phyloP scores from a whole-genome alignment of 495 filamentous ascomycete species.

The Aspergillus sclerotiicarbonarius region DNA sequence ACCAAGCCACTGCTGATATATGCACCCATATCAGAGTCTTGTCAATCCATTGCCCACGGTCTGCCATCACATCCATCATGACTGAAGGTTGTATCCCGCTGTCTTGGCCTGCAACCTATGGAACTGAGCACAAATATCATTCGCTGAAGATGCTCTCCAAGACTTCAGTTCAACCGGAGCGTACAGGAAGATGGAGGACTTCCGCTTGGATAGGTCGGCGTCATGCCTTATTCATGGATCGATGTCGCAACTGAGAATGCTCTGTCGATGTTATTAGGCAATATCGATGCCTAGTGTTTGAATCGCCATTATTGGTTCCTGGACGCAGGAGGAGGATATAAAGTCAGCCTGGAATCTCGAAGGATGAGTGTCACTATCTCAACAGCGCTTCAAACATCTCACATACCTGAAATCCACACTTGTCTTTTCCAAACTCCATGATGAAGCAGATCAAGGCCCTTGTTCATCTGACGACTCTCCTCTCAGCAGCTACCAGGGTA shows the following conservation, averaged over 20 bases:
- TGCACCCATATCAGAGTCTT: not conserved
- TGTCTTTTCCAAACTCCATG: not conserved
- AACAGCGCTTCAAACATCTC: not conserved
- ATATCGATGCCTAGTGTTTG: not conserved
- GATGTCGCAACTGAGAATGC: not conserved
- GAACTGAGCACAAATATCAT: not conserved
- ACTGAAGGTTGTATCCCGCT: not conserved
- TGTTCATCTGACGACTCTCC: slow-evolving; percentile 1
- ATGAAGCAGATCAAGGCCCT: slow-evolving; percentile 3
- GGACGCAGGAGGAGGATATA: not conserved
- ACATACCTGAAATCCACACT: not conserved
- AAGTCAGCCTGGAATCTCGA: not conserved
- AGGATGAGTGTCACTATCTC: not conserved
- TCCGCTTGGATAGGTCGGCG: not conserved
- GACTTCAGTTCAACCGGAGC: not conserved
- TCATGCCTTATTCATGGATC: not conserved
- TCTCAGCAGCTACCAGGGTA: slow-evolving; percentile 16
- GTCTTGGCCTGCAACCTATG: not conserved
- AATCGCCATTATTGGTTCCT: not conserved
- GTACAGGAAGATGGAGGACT: not conserved
- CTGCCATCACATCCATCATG: not conserved
- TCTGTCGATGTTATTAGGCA: not conserved
- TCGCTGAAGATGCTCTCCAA: not conserved
- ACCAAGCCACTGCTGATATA: not conserved
- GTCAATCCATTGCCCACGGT: not conserved